phyloP scores from a whole-genome alignment of 306 rosid genomes.

The Cicer arietinum region DNA sequence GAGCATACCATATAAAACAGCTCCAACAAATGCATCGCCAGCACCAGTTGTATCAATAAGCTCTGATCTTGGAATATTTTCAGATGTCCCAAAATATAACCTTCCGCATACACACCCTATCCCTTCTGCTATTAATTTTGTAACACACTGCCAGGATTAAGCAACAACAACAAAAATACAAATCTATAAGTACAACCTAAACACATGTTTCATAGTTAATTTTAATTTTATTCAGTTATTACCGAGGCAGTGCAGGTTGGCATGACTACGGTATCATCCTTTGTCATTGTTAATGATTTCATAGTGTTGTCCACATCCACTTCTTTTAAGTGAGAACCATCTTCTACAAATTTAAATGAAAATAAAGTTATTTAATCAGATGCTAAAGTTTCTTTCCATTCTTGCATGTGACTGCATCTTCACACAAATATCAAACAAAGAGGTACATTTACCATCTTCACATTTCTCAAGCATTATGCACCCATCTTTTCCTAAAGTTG shows the following conservation, averaged over 20 bases:
- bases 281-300: constrained; percentile 56
- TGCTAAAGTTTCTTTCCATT: constrained; percentile 28
- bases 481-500: constrained; percentile 87
- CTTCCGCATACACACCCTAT: constrained; percentile 78
- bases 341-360: constrained; percentile 52
- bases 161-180: constrained; percentile 16
- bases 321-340: constrained; percentile 58
- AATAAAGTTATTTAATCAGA: constrained; percentile 19
- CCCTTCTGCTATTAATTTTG: constrained; percentile 77
- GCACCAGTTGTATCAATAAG: constrained; percentile 93
- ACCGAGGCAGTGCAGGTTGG: constrained; percentile 81
- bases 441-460: constrained; percentile 54
- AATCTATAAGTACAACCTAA: constrained; percentile 20
- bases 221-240: not conserved
- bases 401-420: constrained; percentile 23
- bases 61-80: constrained; percentile 80
- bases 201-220: too few relatives aligned
- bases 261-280: constrained; percentile 51
- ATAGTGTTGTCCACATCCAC: constrained; percentile 60
- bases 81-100: constrained; percentile 75
- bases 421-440: not conserved
- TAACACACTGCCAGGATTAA: constrained; percentile 58
- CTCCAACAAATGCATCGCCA: constrained; percentile 96
- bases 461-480: constrained; percentile 89
- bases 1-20: constrained; percentile 76